Conservation (phyloP, 2,329 filamentous ascomycete species). For the Aspergillus costaricaensis region DNA sequence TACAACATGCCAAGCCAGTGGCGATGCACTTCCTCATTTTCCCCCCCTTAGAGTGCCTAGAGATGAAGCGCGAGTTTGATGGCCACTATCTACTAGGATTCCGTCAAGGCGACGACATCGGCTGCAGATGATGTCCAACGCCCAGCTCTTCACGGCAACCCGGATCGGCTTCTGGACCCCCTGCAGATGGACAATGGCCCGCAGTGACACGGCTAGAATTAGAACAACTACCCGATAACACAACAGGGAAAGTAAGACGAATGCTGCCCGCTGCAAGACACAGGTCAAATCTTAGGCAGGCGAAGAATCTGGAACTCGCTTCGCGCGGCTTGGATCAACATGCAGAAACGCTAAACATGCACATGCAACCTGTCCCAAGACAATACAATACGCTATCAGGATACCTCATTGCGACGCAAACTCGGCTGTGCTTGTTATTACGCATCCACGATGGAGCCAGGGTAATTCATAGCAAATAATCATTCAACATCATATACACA, state of each 20-base stretch:
- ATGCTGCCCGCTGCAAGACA: background rate
- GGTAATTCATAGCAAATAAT: slow-evolving; percentile 1
- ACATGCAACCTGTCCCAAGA: background rate
- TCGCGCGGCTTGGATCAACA: background rate
- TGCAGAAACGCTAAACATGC: slow-evolving; percentile 1
- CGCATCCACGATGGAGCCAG: background rate
- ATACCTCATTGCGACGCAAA: background rate
- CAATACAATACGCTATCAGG: background rate
- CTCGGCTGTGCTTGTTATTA: background rate
- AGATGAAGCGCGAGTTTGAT: background rate
- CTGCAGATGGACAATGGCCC: background rate
- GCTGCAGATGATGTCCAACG: background rate
- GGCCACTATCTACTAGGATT: background rate
- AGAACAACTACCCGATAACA: background rate
- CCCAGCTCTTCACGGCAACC: background rate
- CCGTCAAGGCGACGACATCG: background rate
- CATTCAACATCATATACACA: slow-evolving; percentile 1
- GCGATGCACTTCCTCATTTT: background rate
- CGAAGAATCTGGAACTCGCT: background rate
- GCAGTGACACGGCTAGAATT: background rate
- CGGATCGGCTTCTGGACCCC: background rate
- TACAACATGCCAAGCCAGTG: background rate
- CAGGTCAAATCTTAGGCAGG: slow-evolving; percentile 2
- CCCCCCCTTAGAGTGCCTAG: background rate
- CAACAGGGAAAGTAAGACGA: slow-evolving; percentile 2